Evolutionary conservation across 2,329 filamentous ascomycete genomes (phyloP).

Genomic region (Graphiopsis chlorocephala): DNA sequence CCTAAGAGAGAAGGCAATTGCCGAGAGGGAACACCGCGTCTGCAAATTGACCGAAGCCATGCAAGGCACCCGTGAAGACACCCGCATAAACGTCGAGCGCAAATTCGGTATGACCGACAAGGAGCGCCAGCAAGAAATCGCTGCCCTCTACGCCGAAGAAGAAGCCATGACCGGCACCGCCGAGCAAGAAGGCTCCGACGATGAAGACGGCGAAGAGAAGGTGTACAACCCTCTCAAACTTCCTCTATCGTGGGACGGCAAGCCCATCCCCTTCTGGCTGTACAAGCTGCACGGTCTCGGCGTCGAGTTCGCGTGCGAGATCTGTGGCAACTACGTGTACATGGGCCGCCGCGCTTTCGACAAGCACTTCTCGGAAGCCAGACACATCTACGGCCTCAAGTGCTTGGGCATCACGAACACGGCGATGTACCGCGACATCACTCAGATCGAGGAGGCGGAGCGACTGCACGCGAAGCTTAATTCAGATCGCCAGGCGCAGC

Average conservation of each 20-base stretch:
- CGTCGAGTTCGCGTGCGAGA: slow-evolving; percentile 91
- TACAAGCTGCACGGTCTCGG: slow-evolving; percentile 95
- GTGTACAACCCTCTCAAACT: slow-evolving; percentile 97
- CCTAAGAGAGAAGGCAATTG: slow-evolving; percentile 84
- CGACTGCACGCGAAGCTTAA: slow-evolving; percentile 92
- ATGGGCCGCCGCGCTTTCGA: slow-evolving; percentile 95
- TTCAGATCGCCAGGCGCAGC: slow-evolving; percentile 74
- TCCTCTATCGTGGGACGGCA: slow-evolving; percentile 95
- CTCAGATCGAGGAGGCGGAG: slow-evolving; percentile 82
- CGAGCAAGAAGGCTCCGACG: slow-evolving; percentile 62
- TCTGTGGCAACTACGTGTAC: slow-evolving; percentile 98
- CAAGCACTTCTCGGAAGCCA: slow-evolving; percentile 94
- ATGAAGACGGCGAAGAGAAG: slow-evolving; percentile 69
- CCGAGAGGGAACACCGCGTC: slow-evolving; percentile 81
- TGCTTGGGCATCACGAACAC: slow-evolving; percentile 88
- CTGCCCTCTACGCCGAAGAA: slow-evolving; percentile 71
- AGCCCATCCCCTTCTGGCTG: slow-evolving; percentile 98
- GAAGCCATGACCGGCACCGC: slow-evolving; percentile 39
- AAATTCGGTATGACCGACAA: slow-evolving; percentile 97
- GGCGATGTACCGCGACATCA: slow-evolving; percentile 85
- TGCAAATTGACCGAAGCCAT: slow-evolving; percentile 77
- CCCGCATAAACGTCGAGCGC: slow-evolving; percentile 89
- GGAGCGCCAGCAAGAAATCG: slow-evolving; percentile 89
- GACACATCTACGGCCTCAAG: slow-evolving; percentile 90
- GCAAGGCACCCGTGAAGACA: slow-evolving; percentile 83